A percentile compares a stretch with the other conserved stretches of the same genome.
Evolutionary conservation across 2,329 filamentous ascomycete genomes (phyloP).

Genomic region (Pseudogymnoascus sp.): DNA sequence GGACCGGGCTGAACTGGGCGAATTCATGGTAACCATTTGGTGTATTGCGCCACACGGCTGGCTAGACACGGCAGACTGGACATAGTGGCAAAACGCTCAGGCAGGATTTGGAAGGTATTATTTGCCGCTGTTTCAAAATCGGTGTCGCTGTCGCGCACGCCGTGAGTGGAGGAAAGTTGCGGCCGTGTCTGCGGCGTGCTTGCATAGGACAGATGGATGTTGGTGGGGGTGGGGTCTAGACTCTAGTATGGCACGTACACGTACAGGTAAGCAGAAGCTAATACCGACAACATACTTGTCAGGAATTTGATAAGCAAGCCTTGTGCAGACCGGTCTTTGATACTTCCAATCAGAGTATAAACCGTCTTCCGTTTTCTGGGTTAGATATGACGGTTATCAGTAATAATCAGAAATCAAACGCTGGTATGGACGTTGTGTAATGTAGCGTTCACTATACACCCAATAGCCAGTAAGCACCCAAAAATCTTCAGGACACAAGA

Average conservation of each 20-base stretch:
- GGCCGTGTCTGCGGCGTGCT: background rate
- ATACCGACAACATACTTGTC: background rate
- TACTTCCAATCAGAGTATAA: background rate
- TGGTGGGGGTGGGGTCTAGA: background rate
- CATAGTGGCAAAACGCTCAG: background rate
- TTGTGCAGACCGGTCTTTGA: background rate
- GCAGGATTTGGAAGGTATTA: background rate
- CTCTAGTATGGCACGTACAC: background rate
- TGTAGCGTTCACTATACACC: background rate
- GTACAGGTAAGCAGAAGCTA: conserved; percentile 5
- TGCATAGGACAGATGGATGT: background rate
- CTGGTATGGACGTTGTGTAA: background rate
- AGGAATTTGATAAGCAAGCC: background rate
- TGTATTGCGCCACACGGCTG: background rate
- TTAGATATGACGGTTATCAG: background rate
- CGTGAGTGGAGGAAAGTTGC: conserved; percentile 9
- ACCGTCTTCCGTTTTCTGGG: background rate
- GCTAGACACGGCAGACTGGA: background rate
- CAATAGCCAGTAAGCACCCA: background rate
- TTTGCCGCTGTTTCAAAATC: background rate
- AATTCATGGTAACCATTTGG: background rate
- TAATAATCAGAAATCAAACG: background rate
- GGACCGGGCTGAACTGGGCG: background rate
- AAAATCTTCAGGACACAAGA: background rate
- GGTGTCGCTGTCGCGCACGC: conserved; percentile 1